A percentile compares a stretch with the other conserved stretches of the same genome.
phyloP scores from a whole-genome alignment of 257 asterid genomes.

The Paulownia fortunei region DNA sequence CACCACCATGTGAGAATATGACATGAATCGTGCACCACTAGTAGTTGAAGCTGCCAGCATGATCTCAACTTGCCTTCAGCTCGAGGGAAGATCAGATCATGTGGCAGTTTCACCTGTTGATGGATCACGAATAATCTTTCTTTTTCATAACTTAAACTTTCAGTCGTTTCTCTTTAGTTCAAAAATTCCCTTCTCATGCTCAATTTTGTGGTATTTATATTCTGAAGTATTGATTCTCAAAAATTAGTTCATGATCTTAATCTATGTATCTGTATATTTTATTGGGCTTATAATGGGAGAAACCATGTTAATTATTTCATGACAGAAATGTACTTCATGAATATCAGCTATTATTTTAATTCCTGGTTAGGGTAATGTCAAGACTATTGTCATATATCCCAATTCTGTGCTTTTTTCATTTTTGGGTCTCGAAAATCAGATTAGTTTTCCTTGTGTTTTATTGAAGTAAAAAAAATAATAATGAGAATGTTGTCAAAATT shows the following conservation, averaged over 20 bases:
- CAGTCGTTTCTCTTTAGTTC: background rate
- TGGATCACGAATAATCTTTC: conserved; percentile 22
- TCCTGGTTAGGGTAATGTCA: too few relatives aligned
- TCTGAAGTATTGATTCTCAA: background rate
- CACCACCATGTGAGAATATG: background rate
- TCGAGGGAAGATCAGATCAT: conserved; percentile 38
- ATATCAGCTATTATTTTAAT: too few relatives aligned
- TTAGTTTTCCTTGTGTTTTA: background rate
- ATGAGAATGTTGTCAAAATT: conserved; percentile 7
- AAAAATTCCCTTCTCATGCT: background rate
- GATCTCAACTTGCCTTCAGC: conserved; percentile 56
- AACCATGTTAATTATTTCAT: too few relatives aligned
- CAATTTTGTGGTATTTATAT: background rate
- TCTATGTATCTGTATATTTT: too few relatives aligned
- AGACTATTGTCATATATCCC: too few relatives aligned
- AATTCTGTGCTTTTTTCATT: too few relatives aligned
- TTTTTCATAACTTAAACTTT: background rate
- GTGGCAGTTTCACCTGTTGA: conserved; percentile 41
- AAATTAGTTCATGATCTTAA: too few relatives aligned
- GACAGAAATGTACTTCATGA: too few relatives aligned
- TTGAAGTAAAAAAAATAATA: too few relatives aligned
- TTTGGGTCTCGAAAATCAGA: background rate
- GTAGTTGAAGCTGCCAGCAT: conserved; percentile 80
- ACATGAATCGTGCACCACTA: conserved; percentile 42
- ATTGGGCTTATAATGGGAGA: too few relatives aligned